These are phyloP conservation scores for Vinca minor DNA, from an alignment of 257 asterid genomes.

Conservation along the genomic window DNA sequence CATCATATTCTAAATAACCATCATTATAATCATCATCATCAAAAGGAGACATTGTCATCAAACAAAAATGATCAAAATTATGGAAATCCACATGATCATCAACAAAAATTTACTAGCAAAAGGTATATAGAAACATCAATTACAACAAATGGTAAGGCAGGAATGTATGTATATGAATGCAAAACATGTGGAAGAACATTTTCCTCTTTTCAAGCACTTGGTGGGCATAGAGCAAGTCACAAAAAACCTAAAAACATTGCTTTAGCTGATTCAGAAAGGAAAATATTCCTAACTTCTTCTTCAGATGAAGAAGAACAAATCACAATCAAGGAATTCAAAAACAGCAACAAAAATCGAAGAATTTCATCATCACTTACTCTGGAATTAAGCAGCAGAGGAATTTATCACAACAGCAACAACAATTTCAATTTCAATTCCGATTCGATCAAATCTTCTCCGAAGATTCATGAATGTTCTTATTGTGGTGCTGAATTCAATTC, in stretches of 20 bases:
- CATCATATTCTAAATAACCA: too few relatives aligned
- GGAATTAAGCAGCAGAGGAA: slow-evolving; percentile 21
- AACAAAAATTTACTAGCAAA: slow-evolving; percentile 34
- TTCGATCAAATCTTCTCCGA: slow-evolving; percentile 12
- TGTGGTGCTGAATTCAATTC: slow-evolving; percentile 40
- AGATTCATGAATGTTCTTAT: slow-evolving; percentile 31
- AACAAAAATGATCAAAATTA: slow-evolving; percentile 7
- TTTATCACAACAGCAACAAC: neutral
- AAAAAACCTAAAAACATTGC: slow-evolving; percentile 27
- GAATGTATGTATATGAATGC: slow-evolving; percentile 53
- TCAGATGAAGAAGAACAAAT: slow-evolving; percentile 29
- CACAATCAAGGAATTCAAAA: too few relatives aligned
- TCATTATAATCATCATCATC: slow-evolving; percentile 6
- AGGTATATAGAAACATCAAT: slow-evolving; percentile 24
- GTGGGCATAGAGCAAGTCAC: slow-evolving; percentile 87
- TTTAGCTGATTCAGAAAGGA: slow-evolving; percentile 14
- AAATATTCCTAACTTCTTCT: slow-evolving; percentile 10
- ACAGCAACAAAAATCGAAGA: slow-evolving; percentile 1
- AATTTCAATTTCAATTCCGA: neutral
- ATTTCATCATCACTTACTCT: slow-evolving; percentile 21
- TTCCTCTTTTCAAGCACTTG: slow-evolving; percentile 82
- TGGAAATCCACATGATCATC: neutral
- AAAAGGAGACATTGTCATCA: slow-evolving; percentile 4
- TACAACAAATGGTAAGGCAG: slow-evolving; percentile 25
- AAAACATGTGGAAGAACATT: slow-evolving; percentile 68